A percentile compares a stretch with the other conserved stretches of the same genome.
Evolutionary conservation across 257 asterid genomes (phyloP).

Genomic region (Capsicum chinense): DNA sequence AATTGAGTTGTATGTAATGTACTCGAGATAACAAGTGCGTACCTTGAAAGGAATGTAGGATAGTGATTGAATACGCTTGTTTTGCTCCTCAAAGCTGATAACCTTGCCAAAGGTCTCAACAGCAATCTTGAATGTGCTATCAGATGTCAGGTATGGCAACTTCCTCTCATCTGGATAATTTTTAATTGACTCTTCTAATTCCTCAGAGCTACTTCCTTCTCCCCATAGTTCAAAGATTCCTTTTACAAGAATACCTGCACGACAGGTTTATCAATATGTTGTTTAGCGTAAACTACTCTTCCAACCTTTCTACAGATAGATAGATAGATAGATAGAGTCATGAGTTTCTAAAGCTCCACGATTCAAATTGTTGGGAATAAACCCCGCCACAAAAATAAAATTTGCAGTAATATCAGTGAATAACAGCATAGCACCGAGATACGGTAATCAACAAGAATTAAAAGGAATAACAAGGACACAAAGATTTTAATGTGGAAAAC

Average conservation of each 20-base stretch:
- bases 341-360: background rate
- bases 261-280: conserved; percentile 21
- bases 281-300: background rate
- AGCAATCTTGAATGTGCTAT: conserved; percentile 75
- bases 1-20: conserved; percentile 10
- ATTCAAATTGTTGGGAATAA: no score
- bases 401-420: no score
- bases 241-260: conserved; percentile 87
- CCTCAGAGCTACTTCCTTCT: conserved; percentile 79
- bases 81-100: conserved; percentile 74
- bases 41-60: conserved; percentile 89
- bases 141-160: conserved; percentile 66
- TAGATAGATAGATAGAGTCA: background rate
- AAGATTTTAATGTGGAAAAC: no score
- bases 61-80: conserved; percentile 61
- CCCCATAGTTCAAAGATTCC: conserved; percentile 99
- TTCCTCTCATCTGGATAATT: conserved; percentile 70
- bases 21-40: conserved; percentile 16
- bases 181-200: conserved; percentile 74
- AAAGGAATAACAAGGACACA: no score
- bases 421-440: no score
- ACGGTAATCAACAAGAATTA: no score
- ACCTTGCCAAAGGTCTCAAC: conserved; percentile 90
- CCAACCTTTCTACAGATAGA: conserved; percentile 5
- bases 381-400: no score